These are phyloP conservation scores for Xerophyta viscosa DNA, from an alignment of 106 monocot species.

Conservation along the genomic window DNA sequence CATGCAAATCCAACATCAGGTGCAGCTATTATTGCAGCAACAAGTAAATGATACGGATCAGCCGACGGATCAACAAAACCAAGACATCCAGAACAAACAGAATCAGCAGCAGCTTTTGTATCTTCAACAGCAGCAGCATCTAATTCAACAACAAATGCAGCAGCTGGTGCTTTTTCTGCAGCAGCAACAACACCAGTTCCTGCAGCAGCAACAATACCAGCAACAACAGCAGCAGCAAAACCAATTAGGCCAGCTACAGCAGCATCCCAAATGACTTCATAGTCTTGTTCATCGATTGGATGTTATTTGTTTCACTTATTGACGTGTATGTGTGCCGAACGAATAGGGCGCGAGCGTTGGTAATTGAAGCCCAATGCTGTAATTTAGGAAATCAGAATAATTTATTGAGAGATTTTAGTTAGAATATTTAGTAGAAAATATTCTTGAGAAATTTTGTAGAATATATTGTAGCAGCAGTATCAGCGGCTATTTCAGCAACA, in stretches of 20 bases:
- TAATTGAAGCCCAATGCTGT: too few species aligned
- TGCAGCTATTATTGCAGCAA: conserved; percentile 20
- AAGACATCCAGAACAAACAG: conserved; percentile 10
- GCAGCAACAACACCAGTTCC: conserved; percentile 25
- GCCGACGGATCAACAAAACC: conserved; percentile 16
- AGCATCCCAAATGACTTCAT: too few species aligned
- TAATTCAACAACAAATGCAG: conserved; percentile 28
- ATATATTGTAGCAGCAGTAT: too few species aligned
- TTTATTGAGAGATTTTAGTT: too few species aligned
- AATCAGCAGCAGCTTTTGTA: conserved; percentile 18
- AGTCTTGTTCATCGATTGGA: too few species aligned
- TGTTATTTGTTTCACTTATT: too few species aligned
- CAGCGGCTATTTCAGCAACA: conserved; percentile 3
- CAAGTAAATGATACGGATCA: conserved; percentile 8
- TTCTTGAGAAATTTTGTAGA: too few species aligned
- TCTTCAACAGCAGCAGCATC: conserved; percentile 12
- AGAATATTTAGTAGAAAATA: too few species aligned
- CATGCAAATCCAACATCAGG: conserved; percentile 26
- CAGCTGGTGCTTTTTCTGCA: conserved; percentile 17
- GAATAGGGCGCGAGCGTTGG: too few species aligned
- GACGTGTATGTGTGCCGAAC: too few species aligned
- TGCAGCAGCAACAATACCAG: conserved; percentile 18
- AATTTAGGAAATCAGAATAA: too few species aligned
- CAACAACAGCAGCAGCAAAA: conserved; percentile 14
- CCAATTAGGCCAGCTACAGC: conserved; percentile 13